Base-by-base conservation (phyloP, 768 basidiomycete species). In the Lyophyllum shimeji region DNA sequence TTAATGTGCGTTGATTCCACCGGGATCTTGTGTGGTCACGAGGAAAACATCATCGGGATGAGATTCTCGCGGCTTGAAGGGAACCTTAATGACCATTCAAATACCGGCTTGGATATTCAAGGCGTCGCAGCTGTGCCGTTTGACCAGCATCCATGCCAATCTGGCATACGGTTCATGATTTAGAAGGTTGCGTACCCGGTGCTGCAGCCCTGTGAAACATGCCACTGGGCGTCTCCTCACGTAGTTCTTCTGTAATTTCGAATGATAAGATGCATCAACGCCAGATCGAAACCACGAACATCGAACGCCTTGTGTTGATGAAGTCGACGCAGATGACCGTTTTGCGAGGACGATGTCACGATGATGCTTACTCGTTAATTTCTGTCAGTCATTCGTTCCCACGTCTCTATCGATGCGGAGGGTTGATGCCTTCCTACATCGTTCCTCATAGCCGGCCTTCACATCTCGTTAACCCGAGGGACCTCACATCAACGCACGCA, bases 181-280 rank as follows among this genome's bases (percentile, higher is more conserved):
- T n/a, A n/a, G n/a, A n/a, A n/a, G n/a, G n/a, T n/a, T n/a, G n/a
- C n/a, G n/a, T n/a, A n/a, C n/a, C n/a, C n/a, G n/a, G n/a, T n/a
- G n/a, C n/a, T n/a, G n/a, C n/a, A n/a, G n/a, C n/a, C n/a, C n/a
- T n/a, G n/a, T 29, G 29, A 29, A 29, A 29, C 5, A 29, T 13
- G 34, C 15, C 6, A 37, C 34, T 29, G 29, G 4, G 29, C 5
- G 15, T 37, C 29, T 47, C 42, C 48, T 27, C 44, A 29, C 23
- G 9, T 31, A 50, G 43, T 21, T 23, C 42, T 53, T 49, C 34
- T 21, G 29, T 37, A 23, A 29, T 21, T 21, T n/a, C 33, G 13
- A 33, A 17, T 50, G 57, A 50, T 29, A 49, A 40, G 45, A 56
- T 52, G 43, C 50, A 57, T 57, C 51, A 49, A 43, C 56, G 44